phyloP scores from a whole-genome alignment of 225 moss, liverwort and hornwort genomes.

The Bryum argenteum region DNA sequence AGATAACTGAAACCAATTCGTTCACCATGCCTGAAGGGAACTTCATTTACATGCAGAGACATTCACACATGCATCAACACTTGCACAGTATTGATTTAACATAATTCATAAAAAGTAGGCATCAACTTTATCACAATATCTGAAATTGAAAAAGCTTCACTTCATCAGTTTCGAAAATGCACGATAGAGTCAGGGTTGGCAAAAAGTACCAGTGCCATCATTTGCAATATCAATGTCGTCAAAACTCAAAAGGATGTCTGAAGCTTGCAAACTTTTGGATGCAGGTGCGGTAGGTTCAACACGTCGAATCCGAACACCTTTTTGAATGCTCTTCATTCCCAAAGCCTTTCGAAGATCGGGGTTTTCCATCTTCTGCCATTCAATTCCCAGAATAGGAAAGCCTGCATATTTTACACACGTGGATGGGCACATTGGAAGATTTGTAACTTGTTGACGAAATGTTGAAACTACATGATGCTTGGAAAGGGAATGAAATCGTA shows the following conservation, averaged over 20 bases:
- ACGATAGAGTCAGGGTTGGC: background rate
- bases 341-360: constrained; percentile 93
- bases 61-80: constrained; percentile 51
- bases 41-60: constrained; percentile 71
- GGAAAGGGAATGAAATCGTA: background rate
- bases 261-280: constrained; percentile 78
- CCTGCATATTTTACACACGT: constrained; percentile 49
- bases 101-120: too few species aligned
- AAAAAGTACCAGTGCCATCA: constrained; percentile 86
- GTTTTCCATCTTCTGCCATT: constrained; percentile 99
- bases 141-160: background rate
- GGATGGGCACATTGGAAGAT: too few species aligned
- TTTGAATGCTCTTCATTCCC: constrained; percentile 89
- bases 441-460: background rate
- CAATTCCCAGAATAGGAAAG: constrained; percentile 96
- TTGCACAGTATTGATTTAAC: background rate
- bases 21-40: constrained; percentile 99
- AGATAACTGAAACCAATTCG: constrained; percentile 99
- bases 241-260: constrained; percentile 94
- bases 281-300: constrained; percentile 99
- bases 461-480: background rate
- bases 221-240: constrained; percentile 95
- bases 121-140: too few species aligned
- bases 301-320: constrained; percentile 95
- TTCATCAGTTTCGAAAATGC: background rate